phyloP scores from a whole-genome alignment of 306 rosid genomes.

The Heteromeles arbutifolia region DNA sequence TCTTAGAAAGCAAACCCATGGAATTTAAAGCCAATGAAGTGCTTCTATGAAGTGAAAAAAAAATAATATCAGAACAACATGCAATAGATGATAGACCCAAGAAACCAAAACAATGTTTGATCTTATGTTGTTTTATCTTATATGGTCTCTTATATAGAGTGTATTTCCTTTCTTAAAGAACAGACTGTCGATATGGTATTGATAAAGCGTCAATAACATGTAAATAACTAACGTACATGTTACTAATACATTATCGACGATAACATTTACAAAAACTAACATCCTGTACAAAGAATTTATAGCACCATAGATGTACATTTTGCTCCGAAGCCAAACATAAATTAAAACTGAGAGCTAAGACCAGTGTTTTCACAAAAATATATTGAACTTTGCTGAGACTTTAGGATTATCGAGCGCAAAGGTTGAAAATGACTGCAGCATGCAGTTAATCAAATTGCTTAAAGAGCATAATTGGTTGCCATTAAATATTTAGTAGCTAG shows the following conservation, averaged over 20 bases:
- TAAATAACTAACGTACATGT: neutral
- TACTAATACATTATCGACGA: neutral
- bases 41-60: neutral
- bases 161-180: too few species aligned
- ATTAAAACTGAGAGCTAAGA: neutral
- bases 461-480: slow-evolving; percentile 1
- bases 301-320: neutral
- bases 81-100: neutral
- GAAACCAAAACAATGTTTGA: neutral
- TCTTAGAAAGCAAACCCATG: neutral
- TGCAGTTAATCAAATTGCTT: neutral
- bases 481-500: neutral
- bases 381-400: neutral
- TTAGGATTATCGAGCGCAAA: neutral
- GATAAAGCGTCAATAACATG: neutral
- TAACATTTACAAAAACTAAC: too few species aligned
- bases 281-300: neutral
- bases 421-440: too few species aligned
- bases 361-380: neutral
- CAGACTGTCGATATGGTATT: neutral
- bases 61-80: neutral
- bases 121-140: neutral
- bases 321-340: neutral
- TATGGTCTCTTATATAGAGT: too few species aligned
- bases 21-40: neutral